phyloP scores from a whole-genome alignment of 1,139 yeast species.

The Saccharomyces uvarum region DNA sequence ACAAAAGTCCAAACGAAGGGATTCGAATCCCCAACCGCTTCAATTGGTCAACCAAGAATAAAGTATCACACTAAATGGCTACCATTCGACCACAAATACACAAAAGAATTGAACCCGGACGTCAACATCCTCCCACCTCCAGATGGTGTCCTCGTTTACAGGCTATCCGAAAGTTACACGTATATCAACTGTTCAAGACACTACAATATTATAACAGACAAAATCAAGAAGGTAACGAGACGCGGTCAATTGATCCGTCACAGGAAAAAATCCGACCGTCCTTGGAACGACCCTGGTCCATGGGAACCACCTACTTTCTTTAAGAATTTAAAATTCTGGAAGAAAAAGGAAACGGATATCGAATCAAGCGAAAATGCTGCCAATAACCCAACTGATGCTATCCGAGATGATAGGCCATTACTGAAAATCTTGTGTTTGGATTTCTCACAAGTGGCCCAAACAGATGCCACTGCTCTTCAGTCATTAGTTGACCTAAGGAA shows the following conservation, averaged over 20 bases:
- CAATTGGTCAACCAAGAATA: conserved; percentile 16
- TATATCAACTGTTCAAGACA: conserved; percentile 77
- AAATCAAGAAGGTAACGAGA: conserved; percentile 53
- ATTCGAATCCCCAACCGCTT: not conserved
- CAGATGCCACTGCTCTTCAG: conserved; percentile 77
- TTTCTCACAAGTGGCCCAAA: conserved; percentile 64
- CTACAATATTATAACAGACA: conserved; percentile 61
- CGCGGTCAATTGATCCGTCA: conserved; percentile 47
- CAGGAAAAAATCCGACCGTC: conserved; percentile 56
- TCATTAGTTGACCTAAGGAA: conserved; percentile 68
- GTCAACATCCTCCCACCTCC: conserved; percentile 70
- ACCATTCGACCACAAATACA: conserved; percentile 48
- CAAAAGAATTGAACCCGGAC: conserved; percentile 46
- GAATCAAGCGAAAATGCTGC: conserved; percentile 11
- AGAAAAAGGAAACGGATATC: conserved; percentile 13
- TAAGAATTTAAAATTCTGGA: conserved; percentile 35
- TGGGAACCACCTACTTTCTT: conserved; percentile 27
- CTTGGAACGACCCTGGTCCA: conserved; percentile 85
- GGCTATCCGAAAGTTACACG: conserved; percentile 73
- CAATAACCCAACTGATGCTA: conserved; percentile 4
- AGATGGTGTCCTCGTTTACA: conserved; percentile 80
- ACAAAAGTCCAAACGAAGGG: conserved; percentile 2
- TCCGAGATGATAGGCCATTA: conserved; percentile 52
- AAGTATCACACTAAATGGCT: conserved; percentile 71
- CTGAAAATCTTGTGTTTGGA: conserved; percentile 71